Evolutionary conservation across 1,284 basidiomycete species (phyloP), one percentile per base, ranked within the genome.

Genomic region (Apiotrichum montevideense): DNA sequence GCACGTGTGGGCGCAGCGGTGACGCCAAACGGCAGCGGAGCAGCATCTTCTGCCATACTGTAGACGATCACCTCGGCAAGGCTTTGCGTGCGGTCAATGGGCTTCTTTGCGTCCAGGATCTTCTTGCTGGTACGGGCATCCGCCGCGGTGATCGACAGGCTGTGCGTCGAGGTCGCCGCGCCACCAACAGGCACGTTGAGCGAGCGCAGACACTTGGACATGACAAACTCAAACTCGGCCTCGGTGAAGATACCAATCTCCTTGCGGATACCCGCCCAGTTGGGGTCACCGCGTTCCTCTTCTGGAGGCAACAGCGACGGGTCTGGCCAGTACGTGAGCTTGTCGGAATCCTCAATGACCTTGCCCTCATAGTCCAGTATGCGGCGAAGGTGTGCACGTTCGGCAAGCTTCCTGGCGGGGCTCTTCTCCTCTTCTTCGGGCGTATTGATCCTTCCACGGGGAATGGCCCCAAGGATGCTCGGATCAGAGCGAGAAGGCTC

Each of bases 51-150:
- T 4, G 87, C 82, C 82, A 98, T 92, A 2, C 90, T 95, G 72
- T 93, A 96, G 32, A 97, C 84, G 57, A 98, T 83, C 44, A 97
- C 79, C 66, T 87, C 88, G 0, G 95, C 91, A 51, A 98, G 81
- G 10, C 71, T 83, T 86, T 92, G 69, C n/a, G 71, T 87, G 75
- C 77, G 84, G 80, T 80, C 87, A 78, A 80, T 85, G 80, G 72
- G 87, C 80, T 64, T 83, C 80, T 90, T 90, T 66, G 94, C 87
- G 63, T 85, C 84, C 9, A 85, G 76, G 4, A 86, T 84, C 61
- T 84, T 81, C 51, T 82, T 84, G 60, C 84, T 80, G 2, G 81
- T 81, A 61, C 84, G 77, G 3, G 80, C 78, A 71, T 82, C 80
- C 8, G 79, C 74, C 32, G 75, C 72, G 4, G 77, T 79, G 51